Evolutionary conservation across 306 rosid species (phyloP), one percentile per base, ranked within the genome.

Genomic region (Malus asiatica): DNA sequence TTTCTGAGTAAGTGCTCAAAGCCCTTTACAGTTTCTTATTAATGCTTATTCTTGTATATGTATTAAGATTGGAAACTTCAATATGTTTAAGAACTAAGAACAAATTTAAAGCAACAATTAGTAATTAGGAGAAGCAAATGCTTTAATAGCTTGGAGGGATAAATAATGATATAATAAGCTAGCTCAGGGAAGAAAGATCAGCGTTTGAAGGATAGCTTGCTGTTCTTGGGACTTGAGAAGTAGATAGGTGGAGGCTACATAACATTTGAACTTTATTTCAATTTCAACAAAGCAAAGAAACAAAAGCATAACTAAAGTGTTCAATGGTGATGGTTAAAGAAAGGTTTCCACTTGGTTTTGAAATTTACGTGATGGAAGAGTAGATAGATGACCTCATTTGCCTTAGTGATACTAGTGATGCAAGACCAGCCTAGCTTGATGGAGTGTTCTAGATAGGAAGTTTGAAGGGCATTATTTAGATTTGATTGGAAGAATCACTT

Each of bases 1-100:
- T 95, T 77, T 81, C 96, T 20, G 89, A 81, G 98, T 95, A 89
- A 83, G 96, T 74, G 60, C 70, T 44, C 46, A 29, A 74, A 19
- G 19, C 55, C 33, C 58, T 1, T 73, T 42, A 5, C 51, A 59
- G 14, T 25, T 72, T 18, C 38, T n/a, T 55, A 52, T 12, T 35
- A 25, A 22, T 73, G 40, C 19, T 7, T 20, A 16, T 8, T 25
- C 16, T 16, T 40, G 32, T 14, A 22, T 4, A 38, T 35, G 30
- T 72, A 8, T 57, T 11, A 11, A 38, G 6, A 14, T 66, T 5
- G 33, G 38, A 30, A 66, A 66, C 45, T 35, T 66, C 25, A 66
- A 35, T 29, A 5, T 62, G 20, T 14, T 18, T 29, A 27, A 23
- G 66, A 55, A 55, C 61, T 51, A 51, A 51, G 57, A 51, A 55